Evolutionary conservation across 768 basidiomycete species (phyloP).

Genomic region (Pleurotus salmoneostramineus): DNA sequence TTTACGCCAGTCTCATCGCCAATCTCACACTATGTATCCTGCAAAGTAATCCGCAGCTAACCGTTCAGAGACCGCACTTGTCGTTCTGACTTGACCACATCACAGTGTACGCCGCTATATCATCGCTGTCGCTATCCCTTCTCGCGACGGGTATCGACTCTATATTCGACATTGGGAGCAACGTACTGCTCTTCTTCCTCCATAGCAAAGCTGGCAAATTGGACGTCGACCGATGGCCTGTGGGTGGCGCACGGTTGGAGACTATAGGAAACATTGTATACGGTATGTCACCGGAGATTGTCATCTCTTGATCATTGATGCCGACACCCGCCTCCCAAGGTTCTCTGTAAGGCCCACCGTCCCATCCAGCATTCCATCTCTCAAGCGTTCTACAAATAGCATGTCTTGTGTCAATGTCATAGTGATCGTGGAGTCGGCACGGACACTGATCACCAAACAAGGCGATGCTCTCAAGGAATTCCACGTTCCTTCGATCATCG

Average conservation of each 20-base stretch:
- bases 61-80: neutral
- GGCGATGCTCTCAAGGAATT: constrained; percentile 54
- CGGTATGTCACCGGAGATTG: constrained; percentile 34
- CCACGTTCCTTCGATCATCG: constrained; percentile 78
- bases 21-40: constrained; percentile 73
- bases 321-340: constrained; percentile 28
- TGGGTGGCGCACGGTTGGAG: constrained; percentile 85
- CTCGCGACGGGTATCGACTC: constrained; percentile 91
- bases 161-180: constrained; percentile 80
- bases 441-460: constrained; percentile 58
- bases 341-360: constrained; percentile 30
- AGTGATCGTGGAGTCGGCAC: constrained; percentile 83
- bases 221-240: constrained; percentile 87
- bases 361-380: constrained; percentile 8
- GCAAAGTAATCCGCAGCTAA: constrained; percentile 46
- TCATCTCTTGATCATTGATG: neutral
- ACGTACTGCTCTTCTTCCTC: constrained; percentile 75
- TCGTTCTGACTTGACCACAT: constrained; percentile 5
- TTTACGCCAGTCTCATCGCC: constrained; percentile 76
- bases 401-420: constrained; percentile 93
- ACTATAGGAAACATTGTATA: constrained; percentile 89
- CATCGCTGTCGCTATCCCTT: constrained; percentile 78
- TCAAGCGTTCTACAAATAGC: constrained; percentile 29
- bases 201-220: constrained; percentile 69
- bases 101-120: constrained; percentile 88